Conservation (phyloP, 2,329 filamentous ascomycete species). For the Fusarium luffae region DNA sequence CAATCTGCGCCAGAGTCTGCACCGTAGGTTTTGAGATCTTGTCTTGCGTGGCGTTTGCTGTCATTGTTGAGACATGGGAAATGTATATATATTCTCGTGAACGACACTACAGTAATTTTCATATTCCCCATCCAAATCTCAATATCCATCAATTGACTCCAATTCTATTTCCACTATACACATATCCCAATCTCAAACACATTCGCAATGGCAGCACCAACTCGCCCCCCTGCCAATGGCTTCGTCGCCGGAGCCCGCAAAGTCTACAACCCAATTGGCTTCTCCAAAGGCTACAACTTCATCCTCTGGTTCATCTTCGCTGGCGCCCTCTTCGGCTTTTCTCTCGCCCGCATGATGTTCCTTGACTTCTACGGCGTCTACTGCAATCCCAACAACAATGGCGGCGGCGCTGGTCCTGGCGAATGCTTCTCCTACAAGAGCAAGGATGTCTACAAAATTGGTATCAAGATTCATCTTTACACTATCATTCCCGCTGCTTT, state of each 20-base stretch:
- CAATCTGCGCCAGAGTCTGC: neutral
- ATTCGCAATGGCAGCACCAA: neutral
- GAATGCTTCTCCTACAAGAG: conserved; percentile 24
- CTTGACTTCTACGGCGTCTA: conserved; percentile 18
- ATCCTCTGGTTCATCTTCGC: conserved; percentile 61
- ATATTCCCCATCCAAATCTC: neutral
- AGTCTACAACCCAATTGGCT: conserved; percentile 63
- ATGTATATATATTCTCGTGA: neutral
- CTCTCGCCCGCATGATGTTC: conserved; percentile 39
- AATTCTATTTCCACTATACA: neutral
- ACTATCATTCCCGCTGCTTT: conserved; percentile 57
- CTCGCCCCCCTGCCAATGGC: conserved; percentile 4
- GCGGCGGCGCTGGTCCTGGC: conserved; percentile 1
- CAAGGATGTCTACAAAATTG: conserved; percentile 40
- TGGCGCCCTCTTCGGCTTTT: conserved; percentile 48
- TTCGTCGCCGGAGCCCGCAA: conserved; percentile 16
- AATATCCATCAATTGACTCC: neutral
- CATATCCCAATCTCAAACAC: neutral
- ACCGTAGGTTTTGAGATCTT: neutral
- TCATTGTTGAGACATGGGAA: neutral
- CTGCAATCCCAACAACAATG: neutral
- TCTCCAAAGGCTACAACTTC: conserved; percentile 58
- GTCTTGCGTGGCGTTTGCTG: neutral
- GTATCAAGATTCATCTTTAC: conserved; percentile 59
- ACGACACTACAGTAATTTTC: rapidly evolving